Evolutionary conservation across 2,329 filamentous ascomycete genomes (phyloP).

Genomic region (Lanzia echinophila): DNA sequence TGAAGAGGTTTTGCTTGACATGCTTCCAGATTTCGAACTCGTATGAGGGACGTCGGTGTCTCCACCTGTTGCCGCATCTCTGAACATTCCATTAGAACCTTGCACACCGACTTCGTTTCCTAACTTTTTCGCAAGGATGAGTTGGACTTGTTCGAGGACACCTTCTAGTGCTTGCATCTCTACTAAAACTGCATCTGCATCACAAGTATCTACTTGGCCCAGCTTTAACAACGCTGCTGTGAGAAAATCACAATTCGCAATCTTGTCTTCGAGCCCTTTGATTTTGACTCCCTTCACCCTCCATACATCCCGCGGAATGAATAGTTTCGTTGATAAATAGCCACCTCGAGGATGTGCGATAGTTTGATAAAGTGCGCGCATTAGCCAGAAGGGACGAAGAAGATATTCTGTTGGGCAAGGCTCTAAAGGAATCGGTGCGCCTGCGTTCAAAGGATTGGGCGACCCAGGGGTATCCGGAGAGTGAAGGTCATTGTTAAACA

Average conservation of each 20-base stretch:
- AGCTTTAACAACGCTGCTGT: conserved; percentile 84
- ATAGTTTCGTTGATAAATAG: conserved; percentile 85
- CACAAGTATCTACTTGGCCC: conserved; percentile 74
- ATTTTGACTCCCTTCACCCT: conserved; percentile 89
- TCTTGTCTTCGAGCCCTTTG: conserved; percentile 87
- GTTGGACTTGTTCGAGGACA: conserved; percentile 80
- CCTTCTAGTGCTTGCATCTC: conserved; percentile 88
- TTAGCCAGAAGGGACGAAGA: conserved; percentile 95
- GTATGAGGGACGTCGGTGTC: conserved; percentile 39
- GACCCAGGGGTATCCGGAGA: conserved; percentile 57
- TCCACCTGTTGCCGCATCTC: conserved; percentile 49
- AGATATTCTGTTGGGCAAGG: conserved; percentile 85
- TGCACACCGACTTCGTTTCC: conserved; percentile 90
- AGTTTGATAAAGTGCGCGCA: conserved; percentile 90
- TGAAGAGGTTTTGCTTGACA: conserved; percentile 71
- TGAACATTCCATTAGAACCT: conserved; percentile 66
- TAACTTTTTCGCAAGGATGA: conserved; percentile 69
- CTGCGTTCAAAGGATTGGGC: conserved; percentile 53
- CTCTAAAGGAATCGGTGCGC: conserved; percentile 73
- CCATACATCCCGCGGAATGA: conserved; percentile 91
- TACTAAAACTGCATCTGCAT: conserved; percentile 85
- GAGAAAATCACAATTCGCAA: conserved; percentile 82
- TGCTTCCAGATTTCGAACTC: conserved; percentile 46
- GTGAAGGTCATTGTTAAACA: conserved; percentile 82
- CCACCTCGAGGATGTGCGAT: conserved; percentile 86